These are phyloP conservation scores for Chloranthus sessilifolius DNA, from an alignment of 164 flowering plant genomes.

Conservation along the genomic window DNA sequence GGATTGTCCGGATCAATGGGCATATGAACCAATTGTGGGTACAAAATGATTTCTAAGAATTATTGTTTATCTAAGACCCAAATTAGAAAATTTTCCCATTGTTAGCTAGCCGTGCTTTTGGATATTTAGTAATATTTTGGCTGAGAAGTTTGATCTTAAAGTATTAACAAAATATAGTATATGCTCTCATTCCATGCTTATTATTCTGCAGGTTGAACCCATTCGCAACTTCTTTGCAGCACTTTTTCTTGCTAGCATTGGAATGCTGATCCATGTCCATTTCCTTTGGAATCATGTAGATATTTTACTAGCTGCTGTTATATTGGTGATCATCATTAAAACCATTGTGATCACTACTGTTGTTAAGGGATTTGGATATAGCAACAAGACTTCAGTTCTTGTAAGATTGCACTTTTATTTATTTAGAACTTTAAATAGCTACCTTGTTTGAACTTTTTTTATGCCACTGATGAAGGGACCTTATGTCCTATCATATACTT, in stretches of 20 bases:
- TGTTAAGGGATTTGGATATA: conserved; percentile 85
- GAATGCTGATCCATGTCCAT: conserved; percentile 94
- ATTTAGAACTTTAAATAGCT: background rate
- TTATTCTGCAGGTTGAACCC: conserved; percentile 70
- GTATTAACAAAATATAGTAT: background rate
- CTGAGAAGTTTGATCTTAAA: no score
- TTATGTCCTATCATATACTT: conserved; percentile 10
- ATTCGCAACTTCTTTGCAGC: conserved; percentile 97
- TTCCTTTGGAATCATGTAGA: conserved; percentile 97
- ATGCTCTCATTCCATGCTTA: conserved; percentile 6
- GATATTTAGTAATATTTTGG: no score
- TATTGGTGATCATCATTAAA: conserved; percentile 77
- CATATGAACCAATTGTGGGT: no score
- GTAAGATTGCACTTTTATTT: conserved; percentile 36
- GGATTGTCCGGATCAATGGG: no score
- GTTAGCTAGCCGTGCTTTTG: no score
- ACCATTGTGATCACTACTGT: conserved; percentile 61
- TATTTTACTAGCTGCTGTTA: conserved; percentile 83
- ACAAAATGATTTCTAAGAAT: no score
- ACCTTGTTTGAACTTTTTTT: conserved; percentile 1
- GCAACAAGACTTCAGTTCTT: conserved; percentile 74
- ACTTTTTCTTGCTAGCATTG: conserved; percentile 95
- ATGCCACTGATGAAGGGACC: conserved; percentile 7
- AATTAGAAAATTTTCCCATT: no score
- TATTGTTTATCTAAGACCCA: no score